Conservation (phyloP, 768 basidiomycete species). For the Termitomyces sp. region DNA sequence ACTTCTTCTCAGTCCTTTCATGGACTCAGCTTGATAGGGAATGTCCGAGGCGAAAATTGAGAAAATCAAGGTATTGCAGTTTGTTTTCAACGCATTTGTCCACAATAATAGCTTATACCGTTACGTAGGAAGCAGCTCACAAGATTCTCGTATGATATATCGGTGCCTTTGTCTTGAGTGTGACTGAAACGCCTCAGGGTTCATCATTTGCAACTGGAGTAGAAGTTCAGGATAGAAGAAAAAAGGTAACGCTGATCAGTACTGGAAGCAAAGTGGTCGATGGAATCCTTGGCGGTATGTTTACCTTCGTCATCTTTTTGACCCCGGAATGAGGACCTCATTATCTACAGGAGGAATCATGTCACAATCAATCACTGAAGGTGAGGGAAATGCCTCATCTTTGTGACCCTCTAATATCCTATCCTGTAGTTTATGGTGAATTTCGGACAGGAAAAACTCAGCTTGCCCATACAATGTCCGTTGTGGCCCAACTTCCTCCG, state of each 20-base stretch:
- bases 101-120: not conserved
- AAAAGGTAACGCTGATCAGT: slow-evolving; percentile 76
- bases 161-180: not conserved
- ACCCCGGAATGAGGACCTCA: not conserved
- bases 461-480: slow-evolving; percentile 92
- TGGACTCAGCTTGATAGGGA: slow-evolving; percentile 46
- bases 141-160: slow-evolving; percentile 61
- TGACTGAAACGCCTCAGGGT: slow-evolving; percentile 43
- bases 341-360: slow-evolving; percentile 65
- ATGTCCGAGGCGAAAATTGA: slow-evolving; percentile 98
- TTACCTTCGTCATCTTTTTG: not conserved
- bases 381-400: slow-evolving; percentile 23
- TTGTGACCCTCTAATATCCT: not conserved
- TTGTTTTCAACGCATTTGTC: slow-evolving; percentile 3
- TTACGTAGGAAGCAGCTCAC: slow-evolving; percentile 74
- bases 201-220: slow-evolving; percentile 90
- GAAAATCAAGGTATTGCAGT: slow-evolving; percentile 72
- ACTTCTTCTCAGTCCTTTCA: slow-evolving; percentile 13
- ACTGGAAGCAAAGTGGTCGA: slow-evolving; percentile 94
- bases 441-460: slow-evolving; percentile 97
- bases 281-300: slow-evolving; percentile 76
- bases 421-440: slow-evolving; percentile 79
- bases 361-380: slow-evolving; percentile 94
- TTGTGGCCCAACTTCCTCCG: slow-evolving; percentile 81
- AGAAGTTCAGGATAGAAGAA: slow-evolving; percentile 84